Base-by-base conservation (phyloP, 2,329 filamentous ascomycete species). In the Ceratocystis destructans region DNA sequence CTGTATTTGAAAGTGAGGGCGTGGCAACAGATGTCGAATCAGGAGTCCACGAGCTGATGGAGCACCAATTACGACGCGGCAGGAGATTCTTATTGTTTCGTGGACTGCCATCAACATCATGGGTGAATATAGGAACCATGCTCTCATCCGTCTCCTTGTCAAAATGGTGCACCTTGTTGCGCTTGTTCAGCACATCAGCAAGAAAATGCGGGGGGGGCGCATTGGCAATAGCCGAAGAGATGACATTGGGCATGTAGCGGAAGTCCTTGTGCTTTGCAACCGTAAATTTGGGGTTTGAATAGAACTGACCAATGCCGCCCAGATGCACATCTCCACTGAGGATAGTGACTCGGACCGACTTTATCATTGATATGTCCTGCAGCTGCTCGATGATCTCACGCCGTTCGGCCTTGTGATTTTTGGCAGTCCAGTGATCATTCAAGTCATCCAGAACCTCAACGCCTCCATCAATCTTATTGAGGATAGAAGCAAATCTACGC, bases 391-490 rank as follows among this genome's bases (percentile, higher is more conserved):
- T 84, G 69, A 97, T 81, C 75, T 89, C 87, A 69, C 87, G 89
- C 63, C 94, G 85, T 76, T 99, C 94, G 31, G 85, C 81, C 74
- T 97, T 99, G 78, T 97, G 92, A 73, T 91, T 89, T 73, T 90
- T 96, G 46, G 93, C 90, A 0, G 93, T 96, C 94, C 94, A 99
- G 73, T 99, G 93, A 74, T 97, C 94, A 73, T 96, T 93, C 8
- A 96, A 78, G 71, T 96, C 91, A 73, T 96, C 92, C 33, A 96
- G 79, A 15, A 97, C 89, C 75, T 97, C 94, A 5, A 94, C 88
- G 20, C 90, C 90, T 25, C 90, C 91, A 72, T 96, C 92, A 71
- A 96, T 92, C 70, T 88, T 88, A 77, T 96, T 96, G 48, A 96
- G 79, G 55, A 95, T 84, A 68, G 83, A 83, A 2, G 90, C 89